phyloP scores from a whole-genome alignment of 2,329 filamentous ascomycete species.

The Elsinoe australis region DNA sequence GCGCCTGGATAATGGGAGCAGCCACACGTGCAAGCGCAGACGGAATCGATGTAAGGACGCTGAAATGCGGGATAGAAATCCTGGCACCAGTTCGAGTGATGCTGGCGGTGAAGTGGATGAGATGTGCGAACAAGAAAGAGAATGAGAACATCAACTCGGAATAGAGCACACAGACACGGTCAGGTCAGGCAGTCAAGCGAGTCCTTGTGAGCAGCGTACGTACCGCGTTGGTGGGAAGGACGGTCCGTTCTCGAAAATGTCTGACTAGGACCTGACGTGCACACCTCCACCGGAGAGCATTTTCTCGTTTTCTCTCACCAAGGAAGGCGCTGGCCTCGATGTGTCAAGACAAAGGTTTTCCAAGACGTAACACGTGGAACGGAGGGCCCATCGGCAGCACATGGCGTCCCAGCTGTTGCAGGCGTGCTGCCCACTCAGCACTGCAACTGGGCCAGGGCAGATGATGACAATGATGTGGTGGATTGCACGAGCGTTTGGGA shows the following conservation, averaged over 20 bases:
- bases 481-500: not conserved
- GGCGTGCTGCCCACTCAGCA: no score
- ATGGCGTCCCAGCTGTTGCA: no score
- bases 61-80: slow-evolving; percentile 2
- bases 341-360: not conserved
- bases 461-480: slow-evolving; percentile 7
- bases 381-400: no score
- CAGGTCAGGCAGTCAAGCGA: no score
- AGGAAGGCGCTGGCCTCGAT: no score
- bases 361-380: not conserved
- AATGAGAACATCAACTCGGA: slow-evolving; percentile 3
- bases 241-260: not conserved
- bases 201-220: no score
- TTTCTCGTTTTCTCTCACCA: no score
- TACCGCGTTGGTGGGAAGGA: slow-evolving; percentile 8
- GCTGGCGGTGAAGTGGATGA: not conserved
- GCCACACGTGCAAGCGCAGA: slow-evolving; percentile 3
- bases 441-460: not conserved
- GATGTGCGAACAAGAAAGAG: not conserved
- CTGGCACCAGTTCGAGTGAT: not conserved
- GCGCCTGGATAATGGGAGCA: not conserved
- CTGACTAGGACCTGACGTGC: slow-evolving; percentile 9
- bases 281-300: no score
- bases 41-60: not conserved
- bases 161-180: not conserved